These are phyloP conservation scores for Pholiota molesta DNA, from an alignment of 768 basidiomycete genomes.

Conservation along the genomic window DNA sequence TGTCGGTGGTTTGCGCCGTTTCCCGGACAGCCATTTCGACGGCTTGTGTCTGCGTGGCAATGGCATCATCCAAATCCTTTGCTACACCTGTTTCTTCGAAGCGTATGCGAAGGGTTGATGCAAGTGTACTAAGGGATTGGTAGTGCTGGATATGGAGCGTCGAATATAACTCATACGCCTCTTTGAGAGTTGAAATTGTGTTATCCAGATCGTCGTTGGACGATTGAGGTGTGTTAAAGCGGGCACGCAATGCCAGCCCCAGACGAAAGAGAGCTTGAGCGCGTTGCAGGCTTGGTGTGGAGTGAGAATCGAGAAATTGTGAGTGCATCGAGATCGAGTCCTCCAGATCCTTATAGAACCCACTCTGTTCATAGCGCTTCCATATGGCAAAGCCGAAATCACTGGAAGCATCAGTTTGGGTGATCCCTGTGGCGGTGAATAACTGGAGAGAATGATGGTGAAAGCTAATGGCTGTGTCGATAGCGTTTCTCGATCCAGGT, in stretches of 20 bases:
- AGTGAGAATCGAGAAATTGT: background rate
- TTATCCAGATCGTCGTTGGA: background rate
- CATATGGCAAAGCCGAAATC: constrained; percentile 5
- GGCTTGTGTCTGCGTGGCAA: background rate
- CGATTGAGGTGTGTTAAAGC: background rate
- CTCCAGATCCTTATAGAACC: background rate
- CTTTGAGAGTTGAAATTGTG: background rate
- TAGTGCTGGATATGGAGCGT: background rate
- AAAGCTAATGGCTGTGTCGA: constrained; percentile 1
- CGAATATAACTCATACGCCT: background rate
- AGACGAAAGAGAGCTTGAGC: background rate
- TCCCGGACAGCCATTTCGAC: background rate
- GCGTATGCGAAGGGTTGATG: background rate
- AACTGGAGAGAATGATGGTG: background rate
- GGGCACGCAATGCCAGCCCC: background rate
- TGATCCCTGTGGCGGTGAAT: background rate
- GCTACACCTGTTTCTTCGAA: background rate
- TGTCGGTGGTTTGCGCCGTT: background rate
- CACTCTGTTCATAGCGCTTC: background rate
- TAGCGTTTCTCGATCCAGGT: background rate
- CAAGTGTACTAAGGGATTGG: background rate
- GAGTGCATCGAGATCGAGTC: background rate
- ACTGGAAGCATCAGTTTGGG: background rate
- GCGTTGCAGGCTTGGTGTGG: background rate
- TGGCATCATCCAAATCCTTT: background rate